These are phyloP conservation scores for Nidularia pulvinata DNA, from an alignment of 768 basidiomycete genomes.

Conservation along the genomic window DNA sequence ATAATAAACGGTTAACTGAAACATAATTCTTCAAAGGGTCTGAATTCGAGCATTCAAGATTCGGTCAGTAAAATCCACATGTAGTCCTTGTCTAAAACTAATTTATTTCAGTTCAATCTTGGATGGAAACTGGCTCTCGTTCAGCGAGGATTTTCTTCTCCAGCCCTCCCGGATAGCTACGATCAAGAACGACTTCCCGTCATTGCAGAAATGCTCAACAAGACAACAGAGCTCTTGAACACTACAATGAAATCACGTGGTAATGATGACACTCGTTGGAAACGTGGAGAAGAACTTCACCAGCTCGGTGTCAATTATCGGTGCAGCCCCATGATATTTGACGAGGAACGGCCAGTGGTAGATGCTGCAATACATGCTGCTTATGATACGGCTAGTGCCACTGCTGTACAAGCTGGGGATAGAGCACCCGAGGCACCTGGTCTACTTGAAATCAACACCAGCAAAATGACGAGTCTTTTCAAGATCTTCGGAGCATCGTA, in stretches of 20 bases:
- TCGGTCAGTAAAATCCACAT: conserved; percentile 13
- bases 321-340: conserved; percentile 38
- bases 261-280: conserved; percentile 1
- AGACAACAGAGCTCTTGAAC: conserved; percentile 25
- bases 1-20: background rate
- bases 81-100: background rate
- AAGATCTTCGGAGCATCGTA: background rate
- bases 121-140: conserved; percentile 45
- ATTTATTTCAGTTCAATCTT: conserved; percentile 30
- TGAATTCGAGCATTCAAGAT: conserved; percentile 35
- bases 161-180: conserved; percentile 36
- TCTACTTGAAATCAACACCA: background rate
- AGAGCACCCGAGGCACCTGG: background rate
- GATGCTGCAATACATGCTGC: background rate
- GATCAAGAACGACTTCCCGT: conserved; percentile 42
- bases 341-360: conserved; percentile 8
- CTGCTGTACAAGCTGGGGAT: background rate
- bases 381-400: background rate
- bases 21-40: conserved; percentile 15
- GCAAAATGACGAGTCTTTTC: background rate
- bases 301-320: conserved; percentile 46
- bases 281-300: conserved; percentile 13
- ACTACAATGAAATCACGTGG: conserved; percentile 13
- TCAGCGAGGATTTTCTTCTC: conserved; percentile 28
- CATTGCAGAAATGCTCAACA: conserved; percentile 40